Base-by-base conservation (phyloP, 192 early-diverging fungal genomes). In the Radiomyces spectabilis region DNA sequence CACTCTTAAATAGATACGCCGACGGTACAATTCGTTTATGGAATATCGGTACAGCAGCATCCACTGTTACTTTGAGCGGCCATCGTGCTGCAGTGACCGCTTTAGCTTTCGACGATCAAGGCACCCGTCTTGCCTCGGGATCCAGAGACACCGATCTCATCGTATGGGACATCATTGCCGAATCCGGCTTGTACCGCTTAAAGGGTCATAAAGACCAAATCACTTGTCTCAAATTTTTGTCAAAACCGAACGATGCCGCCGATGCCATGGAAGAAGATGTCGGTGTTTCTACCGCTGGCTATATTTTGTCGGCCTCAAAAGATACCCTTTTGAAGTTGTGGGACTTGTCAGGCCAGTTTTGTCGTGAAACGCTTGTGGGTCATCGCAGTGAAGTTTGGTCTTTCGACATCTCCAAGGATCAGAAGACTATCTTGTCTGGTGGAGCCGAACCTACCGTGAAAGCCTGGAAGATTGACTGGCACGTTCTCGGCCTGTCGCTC, bases 191-290 rank as follows among this genome's bases (percentile, higher is more conserved):
- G 57, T 90, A 78, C 63, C 74, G 93, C 54, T 75, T 98, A 55
- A 83, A 85, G 25, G 95, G 95, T 12, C 95, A 98, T 71, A 97
- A 95, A 65, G 94, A 98, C 63, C 89, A 94, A 67, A 77, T 98
- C 35, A 95, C 95, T 21, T 64, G 74, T 7, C 63, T 94, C 5
- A 54, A 53, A 0, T 94, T 94, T 61, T 55, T 94, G 18, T 33
- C 60, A 32, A 62, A 62, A 40, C 52, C 52, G 4, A 29, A 40
- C 4, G 42, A 5, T 18, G 27, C 24, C 26, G 43, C 6, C 25
- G n/a, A 10, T 25, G 18, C 25, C 6, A 46, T 42, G 4, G 40
- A 53, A 16, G 51, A 50, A 24, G 65, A 63, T 9, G 72, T 73
- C 9, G 72, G 71, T 25, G 76, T 73, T 7, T 68, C 79, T 21